phyloP scores from a whole-genome alignment of 371 early-diverging fungal species.

The Apophysomyces elegans region DNA sequence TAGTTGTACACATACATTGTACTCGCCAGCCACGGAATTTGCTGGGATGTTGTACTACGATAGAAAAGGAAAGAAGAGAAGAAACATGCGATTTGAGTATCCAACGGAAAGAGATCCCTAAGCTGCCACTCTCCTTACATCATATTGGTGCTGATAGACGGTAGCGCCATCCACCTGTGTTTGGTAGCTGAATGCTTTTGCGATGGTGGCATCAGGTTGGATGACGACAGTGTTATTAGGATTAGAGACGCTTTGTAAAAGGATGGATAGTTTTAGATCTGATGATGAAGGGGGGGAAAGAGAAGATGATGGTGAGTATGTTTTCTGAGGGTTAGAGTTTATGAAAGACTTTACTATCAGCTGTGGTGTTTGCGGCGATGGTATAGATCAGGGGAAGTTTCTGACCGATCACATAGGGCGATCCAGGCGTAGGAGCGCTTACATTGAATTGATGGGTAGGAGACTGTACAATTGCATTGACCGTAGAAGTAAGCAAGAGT shows the following conservation, averaged over 20 bases:
- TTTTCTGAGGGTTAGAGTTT: background rate
- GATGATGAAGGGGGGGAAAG: too few species aligned
- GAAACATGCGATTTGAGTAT: background rate
- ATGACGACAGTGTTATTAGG: constrained; percentile 20
- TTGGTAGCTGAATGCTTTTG: constrained; percentile 38
- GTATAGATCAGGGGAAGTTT: constrained; percentile 44
- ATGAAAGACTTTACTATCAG: constrained; percentile 29
- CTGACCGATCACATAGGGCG: constrained; percentile 44
- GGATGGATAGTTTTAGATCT: constrained; percentile 33
- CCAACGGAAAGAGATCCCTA: background rate
- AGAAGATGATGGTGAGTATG: constrained; percentile 14
- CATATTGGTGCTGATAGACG: constrained; percentile 42
- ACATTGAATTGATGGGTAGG: constrained; percentile 32
- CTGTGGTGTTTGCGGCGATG: constrained; percentile 27
- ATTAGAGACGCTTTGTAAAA: constrained; percentile 17
- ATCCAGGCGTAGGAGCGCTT: constrained; percentile 30
- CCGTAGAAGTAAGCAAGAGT: constrained; percentile 15
- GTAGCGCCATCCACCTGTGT: constrained; percentile 26
- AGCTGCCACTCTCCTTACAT: constrained; percentile 23
- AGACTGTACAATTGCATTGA: constrained; percentile 29
- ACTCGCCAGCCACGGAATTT: constrained; percentile 32
- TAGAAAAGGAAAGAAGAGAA: background rate
- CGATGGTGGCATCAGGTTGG: constrained; percentile 29
- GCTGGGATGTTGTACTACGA: constrained; percentile 38
- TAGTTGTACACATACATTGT: constrained; percentile 19